Conservation (phyloP, 306 rosid species). For the Herpetospermum pedunculosum region DNA sequence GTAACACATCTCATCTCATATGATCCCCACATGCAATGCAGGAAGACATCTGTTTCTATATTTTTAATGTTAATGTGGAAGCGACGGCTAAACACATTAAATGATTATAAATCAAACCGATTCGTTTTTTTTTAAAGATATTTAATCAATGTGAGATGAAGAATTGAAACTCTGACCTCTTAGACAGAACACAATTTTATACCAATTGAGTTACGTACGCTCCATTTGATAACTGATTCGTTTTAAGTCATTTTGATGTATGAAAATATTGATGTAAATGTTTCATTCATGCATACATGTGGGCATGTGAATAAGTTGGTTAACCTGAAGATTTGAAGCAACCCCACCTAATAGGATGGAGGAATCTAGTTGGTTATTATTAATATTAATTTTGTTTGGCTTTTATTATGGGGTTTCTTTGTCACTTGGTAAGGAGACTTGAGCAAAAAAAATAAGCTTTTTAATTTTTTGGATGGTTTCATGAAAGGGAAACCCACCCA, state of each 20-base stretch:
- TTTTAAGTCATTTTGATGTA: not conserved
- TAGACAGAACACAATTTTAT: too few species aligned
- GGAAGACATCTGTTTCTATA: not conserved
- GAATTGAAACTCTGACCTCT: too few species aligned
- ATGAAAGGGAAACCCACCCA: slow-evolving; percentile 10
- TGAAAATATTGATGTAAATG: not conserved
- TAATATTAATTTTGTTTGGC: not conserved
- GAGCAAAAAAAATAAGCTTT: not conserved
- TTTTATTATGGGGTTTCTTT: slow-evolving; percentile 5
- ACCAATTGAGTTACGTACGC: too few species aligned
- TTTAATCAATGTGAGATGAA: too few species aligned
- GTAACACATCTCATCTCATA: too few species aligned
- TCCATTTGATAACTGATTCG: too few species aligned
- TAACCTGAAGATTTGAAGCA: not conserved
- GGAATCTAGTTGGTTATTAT: not conserved
- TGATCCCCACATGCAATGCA: slow-evolving; percentile 5
- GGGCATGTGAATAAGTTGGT: not conserved
- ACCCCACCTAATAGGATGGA: not conserved
- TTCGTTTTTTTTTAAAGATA: too few species aligned
- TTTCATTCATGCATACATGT: not conserved
- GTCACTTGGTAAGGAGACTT: slow-evolving; percentile 8
- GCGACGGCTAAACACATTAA: not conserved
- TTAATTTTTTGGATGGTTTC: not conserved
- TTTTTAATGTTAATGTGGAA: not conserved
- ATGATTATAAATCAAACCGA: not conserved